Evolutionary conservation across 108 stramenopile species (phyloP).

Genomic region (Conticribra weissflogii): DNA sequence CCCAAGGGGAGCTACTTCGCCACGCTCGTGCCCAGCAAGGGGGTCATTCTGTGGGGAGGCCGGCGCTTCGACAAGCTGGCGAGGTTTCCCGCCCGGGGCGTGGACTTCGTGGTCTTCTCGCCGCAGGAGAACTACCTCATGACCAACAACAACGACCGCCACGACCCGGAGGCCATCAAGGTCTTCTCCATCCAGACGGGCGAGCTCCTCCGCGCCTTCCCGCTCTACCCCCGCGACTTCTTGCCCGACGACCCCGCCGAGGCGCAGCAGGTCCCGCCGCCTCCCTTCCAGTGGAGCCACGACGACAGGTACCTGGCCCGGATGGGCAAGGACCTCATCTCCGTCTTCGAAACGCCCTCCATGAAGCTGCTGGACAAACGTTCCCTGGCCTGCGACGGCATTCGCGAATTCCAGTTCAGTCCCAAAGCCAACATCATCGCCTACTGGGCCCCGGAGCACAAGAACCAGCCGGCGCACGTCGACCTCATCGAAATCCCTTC

Average conservation of each 20-base stretch:
- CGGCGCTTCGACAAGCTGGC: slow-evolving; percentile 86
- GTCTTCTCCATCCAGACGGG: slow-evolving; percentile 90
- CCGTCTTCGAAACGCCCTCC: slow-evolving; percentile 88
- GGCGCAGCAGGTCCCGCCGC: slow-evolving; percentile 55
- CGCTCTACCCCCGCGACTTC: slow-evolving; percentile 70
- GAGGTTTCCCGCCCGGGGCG: slow-evolving; percentile 90
- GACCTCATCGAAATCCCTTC: slow-evolving; percentile 91
- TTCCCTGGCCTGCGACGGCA: slow-evolving; percentile 88
- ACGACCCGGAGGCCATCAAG: slow-evolving; percentile 86
- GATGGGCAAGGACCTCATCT: slow-evolving; percentile 91
- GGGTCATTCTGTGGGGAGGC: slow-evolving; percentile 96
- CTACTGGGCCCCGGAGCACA: slow-evolving; percentile 95
- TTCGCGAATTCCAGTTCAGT: slow-evolving; percentile 94
- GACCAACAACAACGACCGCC: slow-evolving; percentile 81
- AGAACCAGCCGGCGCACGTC: slow-evolving; percentile 93
- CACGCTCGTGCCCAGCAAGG: slow-evolving; percentile 88
- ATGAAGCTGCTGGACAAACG: slow-evolving; percentile 93
- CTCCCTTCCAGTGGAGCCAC: slow-evolving; percentile 93
- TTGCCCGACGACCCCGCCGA: slow-evolving; percentile 33
- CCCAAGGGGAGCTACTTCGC: slow-evolving; percentile 94
- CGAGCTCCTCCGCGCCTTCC: slow-evolving; percentile 83
- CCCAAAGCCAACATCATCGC: slow-evolving; percentile 92
- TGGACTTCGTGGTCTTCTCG: slow-evolving; percentile 78
- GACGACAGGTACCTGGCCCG: slow-evolving; percentile 95
- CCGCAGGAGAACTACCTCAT: slow-evolving; percentile 91